Base-by-base conservation (phyloP, 768 basidiomycete species). In the Lactarius hatsudake region DNA sequence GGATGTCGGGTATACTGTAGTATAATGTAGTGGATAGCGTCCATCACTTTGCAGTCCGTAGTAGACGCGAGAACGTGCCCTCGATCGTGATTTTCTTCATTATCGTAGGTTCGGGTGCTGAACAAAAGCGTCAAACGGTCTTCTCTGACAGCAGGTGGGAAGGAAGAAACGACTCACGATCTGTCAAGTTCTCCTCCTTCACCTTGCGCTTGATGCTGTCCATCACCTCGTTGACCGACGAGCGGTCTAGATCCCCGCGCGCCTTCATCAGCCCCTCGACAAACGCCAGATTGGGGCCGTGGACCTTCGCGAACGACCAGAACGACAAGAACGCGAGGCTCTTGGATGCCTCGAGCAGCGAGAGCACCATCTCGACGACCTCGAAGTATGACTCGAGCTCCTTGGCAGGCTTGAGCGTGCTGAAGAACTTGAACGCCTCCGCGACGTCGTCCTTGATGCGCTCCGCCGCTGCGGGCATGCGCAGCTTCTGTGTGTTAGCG, bases 121-220 rank as follows among this genome's bases (percentile, higher is more conserved):
- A 18, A 55, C 26, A 5, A 53, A 53, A 7, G 51, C 26, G 51
- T 53, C 51, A 53, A 26, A n/a, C 23, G 4, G 26, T 53, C 51
- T 6, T 13, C 13, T 51, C 48, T 28, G 51, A 23, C n/a, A 48
- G 2, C 6, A n/a, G 6, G 42, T 18, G 2, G 17, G 42, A 51
- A 38, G 9, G 9, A 15, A 26, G 40, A 8, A 43, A 36, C 30
- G 18, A 84, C 91, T 80, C 76, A 93, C 93, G 92, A 78, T 94
- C 93, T 54, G 82, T 82, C 66, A 94, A 72, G 5, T 84, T 84
- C 73, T 98, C 95, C 34, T 97, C 95, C 76, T 91, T 95, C 8
- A 94, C 91, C 77, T 95, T 98, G 59, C 94, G 84, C 76, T 90
- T 92, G 71, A 98, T 83, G 65, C 91, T 93, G 15, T 96, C 96